Percentiles rank a stretch among this genome's conserved stretches.
These are phyloP conservation scores for Xylaria nigripes DNA, from an alignment of 495 filamentous ascomycete genomes.

Conservation along the genomic window DNA sequence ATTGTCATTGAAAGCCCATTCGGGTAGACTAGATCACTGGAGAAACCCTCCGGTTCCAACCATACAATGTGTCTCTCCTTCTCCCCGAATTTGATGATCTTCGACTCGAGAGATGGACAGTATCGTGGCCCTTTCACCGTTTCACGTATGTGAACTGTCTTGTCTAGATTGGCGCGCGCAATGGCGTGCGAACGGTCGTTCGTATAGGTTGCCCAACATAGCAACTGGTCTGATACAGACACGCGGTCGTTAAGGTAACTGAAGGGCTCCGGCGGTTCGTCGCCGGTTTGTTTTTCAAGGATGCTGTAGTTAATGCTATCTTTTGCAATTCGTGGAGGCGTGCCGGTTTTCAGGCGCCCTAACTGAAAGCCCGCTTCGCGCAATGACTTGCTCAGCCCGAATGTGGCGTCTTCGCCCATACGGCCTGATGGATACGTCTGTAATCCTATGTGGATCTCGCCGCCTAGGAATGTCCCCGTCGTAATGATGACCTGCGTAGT, in stretches of 20 bases:
- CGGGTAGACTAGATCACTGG: conserved; percentile 86
- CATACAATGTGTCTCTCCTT: conserved; percentile 81
- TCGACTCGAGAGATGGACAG: conserved; percentile 91
- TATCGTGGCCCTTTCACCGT: conserved; percentile 91
- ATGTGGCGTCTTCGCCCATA: conserved; percentile 91
- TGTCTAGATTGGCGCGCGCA: conserved; percentile 76
- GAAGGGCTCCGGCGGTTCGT: conserved; percentile 82
- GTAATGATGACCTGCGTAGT: conserved; percentile 85
- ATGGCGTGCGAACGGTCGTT: conserved; percentile 77
- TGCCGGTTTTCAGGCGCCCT: conserved; percentile 90
- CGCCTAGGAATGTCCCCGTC: conserved; percentile 90
- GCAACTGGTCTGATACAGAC: conserved; percentile 68
- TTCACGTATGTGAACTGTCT: conserved; percentile 92
- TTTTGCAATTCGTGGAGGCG: conserved; percentile 77
- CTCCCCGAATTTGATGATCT: conserved; percentile 78
- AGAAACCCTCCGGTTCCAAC: conserved; percentile 94
- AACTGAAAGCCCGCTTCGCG: conserved; percentile 84
- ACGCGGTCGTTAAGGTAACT: conserved; percentile 80
- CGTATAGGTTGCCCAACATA: conserved; percentile 77
- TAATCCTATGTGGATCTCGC: conserved; percentile 93
- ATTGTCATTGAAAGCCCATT: conserved; percentile 97
- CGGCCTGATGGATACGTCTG: conserved; percentile 77
- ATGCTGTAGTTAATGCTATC: conserved; percentile 71
- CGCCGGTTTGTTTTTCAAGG: conserved; percentile 67
- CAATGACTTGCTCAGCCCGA: conserved; percentile 86